These are phyloP conservation scores for Schoenoplectus triqueter DNA, from an alignment of 202 grass and related monocot genomes.

Conservation along the genomic window DNA sequence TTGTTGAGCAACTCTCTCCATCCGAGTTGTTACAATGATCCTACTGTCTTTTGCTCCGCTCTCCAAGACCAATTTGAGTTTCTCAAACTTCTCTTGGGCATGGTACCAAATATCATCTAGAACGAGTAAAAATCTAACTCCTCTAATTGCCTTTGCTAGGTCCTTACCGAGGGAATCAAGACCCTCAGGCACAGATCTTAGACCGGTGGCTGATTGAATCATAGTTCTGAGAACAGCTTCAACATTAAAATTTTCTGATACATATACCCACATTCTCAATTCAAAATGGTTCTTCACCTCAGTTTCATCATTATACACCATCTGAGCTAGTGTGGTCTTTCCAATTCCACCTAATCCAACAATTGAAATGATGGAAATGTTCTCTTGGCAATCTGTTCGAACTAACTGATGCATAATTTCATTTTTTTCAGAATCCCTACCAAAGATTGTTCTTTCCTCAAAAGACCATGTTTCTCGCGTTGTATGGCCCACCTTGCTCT, in stretches of 20 bases:
- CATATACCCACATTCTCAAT: too few species aligned
- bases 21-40: conserved; percentile 30
- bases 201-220: background rate
- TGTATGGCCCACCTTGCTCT: too few species aligned
- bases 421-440: conserved; percentile 41
- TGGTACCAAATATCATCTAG: conserved; percentile 36
- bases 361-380: conserved; percentile 51
- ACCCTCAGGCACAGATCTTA: too few species aligned
- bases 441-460: conserved; percentile 36
- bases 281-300: background rate
- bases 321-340: conserved; percentile 19
- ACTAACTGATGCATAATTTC: conserved; percentile 33
- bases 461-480: background rate
- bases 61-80: conserved; percentile 40
- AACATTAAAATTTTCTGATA: too few species aligned
- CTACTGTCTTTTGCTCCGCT: conserved; percentile 33
- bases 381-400: conserved; percentile 21
- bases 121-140: conserved; percentile 41
- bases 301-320: too few species aligned
- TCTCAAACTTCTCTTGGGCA: conserved; percentile 35
- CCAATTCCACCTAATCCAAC: conserved; percentile 23
- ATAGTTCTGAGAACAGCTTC: conserved; percentile 47
- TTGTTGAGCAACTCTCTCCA: too few species aligned
- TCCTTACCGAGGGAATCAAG: conserved; percentile 47
- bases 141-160: conserved; percentile 24